Base-by-base conservation (phyloP, 164 flowering plant species). In the Aristolochia fimbriata region DNA sequence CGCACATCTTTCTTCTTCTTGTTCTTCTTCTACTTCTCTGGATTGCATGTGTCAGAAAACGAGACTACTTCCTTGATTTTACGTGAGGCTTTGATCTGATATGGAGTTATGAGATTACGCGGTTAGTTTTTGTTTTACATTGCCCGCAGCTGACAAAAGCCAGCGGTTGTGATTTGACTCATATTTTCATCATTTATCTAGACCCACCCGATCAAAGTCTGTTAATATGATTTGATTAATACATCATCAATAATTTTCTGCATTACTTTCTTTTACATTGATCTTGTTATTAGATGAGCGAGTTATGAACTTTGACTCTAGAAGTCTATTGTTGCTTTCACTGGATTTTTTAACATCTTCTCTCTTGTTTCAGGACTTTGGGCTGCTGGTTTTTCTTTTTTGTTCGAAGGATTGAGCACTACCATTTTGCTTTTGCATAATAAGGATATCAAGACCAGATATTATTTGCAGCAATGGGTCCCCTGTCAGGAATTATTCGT, bases 401-500 rank as follows among this genome's bases (percentile, higher is more conserved):
- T 37, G 11, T n/a, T 47, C 15, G 43, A 47, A 59, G 19, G 10
- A 20, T 59, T 15, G 20, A 16, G 31, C 11, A 17, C 20, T 15
- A 19, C 15, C 62, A 20, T 8, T 47, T 13, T 15, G 16, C 4
- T 25, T 23, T 59, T 47, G 12, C 22, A 19, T 19, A 27, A 27
- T 50, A 50, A 46, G 55, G 46, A 11, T 50, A 47, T 17, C n/a
- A 61, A n/a, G 20, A 20, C 14, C 47, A 15, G 46, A 52, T 41
- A n/a, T 37, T 51, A 19, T 24, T 51, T 25, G n/a, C 57, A 17
- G 43, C 23, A 20, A 86, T 88, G 95, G 87, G 81, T 78, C 81
- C 92, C 63, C 70, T 80, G 60, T 69, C 87, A 12, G 93, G 96
- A 71, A 61, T 73, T 70, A 60, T 89, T 67, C 85, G 80, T 62